Conservation (phyloP, 2,329 filamentous ascomycete species). For the Malbranchea cinnamomea region DNA sequence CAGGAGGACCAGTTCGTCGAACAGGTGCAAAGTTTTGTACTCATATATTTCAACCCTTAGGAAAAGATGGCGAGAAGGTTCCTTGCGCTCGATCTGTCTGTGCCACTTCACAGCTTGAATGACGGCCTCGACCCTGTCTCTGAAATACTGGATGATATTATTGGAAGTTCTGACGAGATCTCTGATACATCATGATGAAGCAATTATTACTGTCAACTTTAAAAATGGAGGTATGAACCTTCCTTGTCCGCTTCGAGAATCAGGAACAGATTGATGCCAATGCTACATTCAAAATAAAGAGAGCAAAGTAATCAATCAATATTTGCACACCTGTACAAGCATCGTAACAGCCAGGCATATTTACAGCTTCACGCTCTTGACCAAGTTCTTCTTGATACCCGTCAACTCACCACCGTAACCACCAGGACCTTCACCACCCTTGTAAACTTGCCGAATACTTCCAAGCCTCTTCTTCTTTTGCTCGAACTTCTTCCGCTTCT, state of each 20-base stretch:
- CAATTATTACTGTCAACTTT: too few species aligned
- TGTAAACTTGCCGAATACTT: conserved; percentile 73
- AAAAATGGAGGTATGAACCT: too few species aligned
- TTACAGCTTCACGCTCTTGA: conserved; percentile 87
- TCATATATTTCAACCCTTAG: too few species aligned
- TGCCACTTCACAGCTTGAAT: background rate
- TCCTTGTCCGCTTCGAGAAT: background rate
- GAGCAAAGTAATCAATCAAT: background rate
- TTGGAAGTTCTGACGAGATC: conserved; percentile 1
- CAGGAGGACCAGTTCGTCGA: background rate
- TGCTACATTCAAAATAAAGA: too few species aligned
- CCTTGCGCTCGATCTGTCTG: conserved; percentile 30
- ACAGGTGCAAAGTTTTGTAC: too few species aligned
- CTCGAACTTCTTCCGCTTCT: conserved; percentile 94
- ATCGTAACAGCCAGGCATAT: conserved; percentile 2
- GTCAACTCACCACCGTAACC: conserved; percentile 85
- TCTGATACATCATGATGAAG: too few species aligned
- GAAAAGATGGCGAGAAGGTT: conserved; percentile 46
- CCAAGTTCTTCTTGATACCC: conserved; percentile 84
- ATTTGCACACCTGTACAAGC: too few species aligned
- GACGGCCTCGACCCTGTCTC: background rate
- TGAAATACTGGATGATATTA: conserved; percentile 5
- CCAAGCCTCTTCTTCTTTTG: conserved; percentile 95
- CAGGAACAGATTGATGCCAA: too few species aligned
- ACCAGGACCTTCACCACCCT: conserved; percentile 67